These are phyloP conservation scores for Pezicula neosporulosa DNA, from an alignment of 2,329 filamentous ascomycete genomes.

Conservation along the genomic window DNA sequence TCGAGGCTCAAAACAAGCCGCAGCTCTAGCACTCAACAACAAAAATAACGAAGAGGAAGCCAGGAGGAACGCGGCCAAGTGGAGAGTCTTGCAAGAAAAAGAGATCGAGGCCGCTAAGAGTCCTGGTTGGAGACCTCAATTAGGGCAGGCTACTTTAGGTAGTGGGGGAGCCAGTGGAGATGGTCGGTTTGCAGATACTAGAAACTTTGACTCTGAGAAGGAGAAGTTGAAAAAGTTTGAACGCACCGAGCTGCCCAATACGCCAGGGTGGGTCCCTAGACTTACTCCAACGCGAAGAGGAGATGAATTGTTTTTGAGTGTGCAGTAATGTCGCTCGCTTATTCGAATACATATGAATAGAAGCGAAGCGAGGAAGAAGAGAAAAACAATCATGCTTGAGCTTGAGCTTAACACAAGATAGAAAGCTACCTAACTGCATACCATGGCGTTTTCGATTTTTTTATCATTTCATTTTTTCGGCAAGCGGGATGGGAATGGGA, in stretches of 20 bases:
- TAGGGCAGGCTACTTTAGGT: background rate
- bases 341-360: no score
- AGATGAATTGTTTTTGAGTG: constrained; percentile 59
- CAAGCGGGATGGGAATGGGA: no score
- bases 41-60: constrained; percentile 13
- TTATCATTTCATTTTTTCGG: no score
- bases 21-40: constrained; percentile 37
- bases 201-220: background rate
- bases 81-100: constrained; percentile 20
- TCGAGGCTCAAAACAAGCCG: constrained; percentile 45
- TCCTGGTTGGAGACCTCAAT: constrained; percentile 21
- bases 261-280: constrained; percentile 59
- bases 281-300: constrained; percentile 65
- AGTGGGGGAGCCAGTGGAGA: background rate
- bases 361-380: no score
- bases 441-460: no score
- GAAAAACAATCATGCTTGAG: no score
- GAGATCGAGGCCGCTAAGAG: constrained; percentile 21
- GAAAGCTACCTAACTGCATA: no score
- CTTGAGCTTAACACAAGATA: no score
- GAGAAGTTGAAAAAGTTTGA: constrained; percentile 2
- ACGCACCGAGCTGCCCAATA: constrained; percentile 34
- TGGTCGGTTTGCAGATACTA: background rate
- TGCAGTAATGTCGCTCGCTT: constrained; percentile 34
- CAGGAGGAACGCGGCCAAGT: constrained; percentile 19